Evolutionary conservation across 2,329 filamentous ascomycete genomes (phyloP).

Genomic region (Rhexocercosporidium sp.): DNA sequence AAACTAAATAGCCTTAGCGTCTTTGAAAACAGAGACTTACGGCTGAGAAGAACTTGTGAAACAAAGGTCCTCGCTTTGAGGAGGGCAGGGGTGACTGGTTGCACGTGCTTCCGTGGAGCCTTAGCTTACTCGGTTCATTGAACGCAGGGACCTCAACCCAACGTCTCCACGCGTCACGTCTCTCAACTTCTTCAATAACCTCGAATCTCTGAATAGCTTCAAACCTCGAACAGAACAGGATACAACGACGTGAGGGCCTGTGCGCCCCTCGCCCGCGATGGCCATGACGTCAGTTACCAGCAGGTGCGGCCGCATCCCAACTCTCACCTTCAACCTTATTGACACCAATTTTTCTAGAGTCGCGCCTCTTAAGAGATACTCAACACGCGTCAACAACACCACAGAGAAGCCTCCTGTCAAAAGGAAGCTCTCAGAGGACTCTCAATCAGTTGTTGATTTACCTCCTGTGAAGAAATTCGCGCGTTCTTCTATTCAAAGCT

Average conservation of each 20-base stretch:
- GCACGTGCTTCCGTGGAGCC: background rate
- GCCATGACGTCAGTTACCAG: background rate
- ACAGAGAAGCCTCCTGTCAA: conserved; percentile 25
- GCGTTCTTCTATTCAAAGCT: conserved; percentile 35
- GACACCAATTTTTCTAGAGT: conserved; percentile 1
- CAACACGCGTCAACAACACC: conserved; percentile 32
- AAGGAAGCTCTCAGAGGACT: conserved; percentile 28
- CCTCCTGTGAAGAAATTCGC: conserved; percentile 24
- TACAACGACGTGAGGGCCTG: background rate
- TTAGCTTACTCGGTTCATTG: background rate
- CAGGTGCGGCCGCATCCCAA: conserved; percentile 7
- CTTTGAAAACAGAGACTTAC: too few species aligned
- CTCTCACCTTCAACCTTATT: conserved; percentile 1
- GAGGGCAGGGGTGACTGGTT: too few species aligned
- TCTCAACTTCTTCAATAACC: background rate
- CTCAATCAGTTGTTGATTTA: background rate
- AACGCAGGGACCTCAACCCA: background rate
- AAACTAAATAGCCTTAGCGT: too few species aligned
- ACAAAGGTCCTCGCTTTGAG: too few species aligned
- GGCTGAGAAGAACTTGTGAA: too few species aligned
- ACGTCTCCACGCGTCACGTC: background rate
- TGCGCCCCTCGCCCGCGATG: conserved; percentile 7
- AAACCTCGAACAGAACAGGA: background rate
- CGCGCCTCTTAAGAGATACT: conserved; percentile 34
- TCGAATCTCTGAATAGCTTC: conserved; percentile 2